Conservation (phyloP, 345 rosid genomes). For the Capsella bursapastoris region DNA sequence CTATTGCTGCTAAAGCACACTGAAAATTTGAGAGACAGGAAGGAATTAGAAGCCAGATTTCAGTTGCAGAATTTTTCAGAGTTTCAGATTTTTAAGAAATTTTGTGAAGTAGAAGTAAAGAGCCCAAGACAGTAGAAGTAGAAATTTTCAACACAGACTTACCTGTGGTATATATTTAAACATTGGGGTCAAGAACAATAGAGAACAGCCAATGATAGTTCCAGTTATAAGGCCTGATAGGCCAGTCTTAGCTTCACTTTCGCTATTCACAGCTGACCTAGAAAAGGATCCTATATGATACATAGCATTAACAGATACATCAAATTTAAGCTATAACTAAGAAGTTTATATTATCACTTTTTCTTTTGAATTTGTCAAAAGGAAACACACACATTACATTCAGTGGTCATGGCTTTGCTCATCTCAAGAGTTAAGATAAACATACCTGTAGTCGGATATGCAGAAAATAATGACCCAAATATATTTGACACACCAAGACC, state of each 20-base stretch:
- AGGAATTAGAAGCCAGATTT: conserved; percentile 20
- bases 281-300: conserved; percentile 86
- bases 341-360: background rate
- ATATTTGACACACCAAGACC: conserved; percentile 95
- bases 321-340: conserved; percentile 7
- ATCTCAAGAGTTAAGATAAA: conserved; percentile 28
- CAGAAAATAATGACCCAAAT: conserved; percentile 80
- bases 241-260: conserved; percentile 95
- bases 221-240: conserved; percentile 85
- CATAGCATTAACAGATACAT: conserved; percentile 12
- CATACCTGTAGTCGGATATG: conserved; percentile 93
- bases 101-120: background rate
- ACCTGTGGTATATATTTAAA: conserved; percentile 96
- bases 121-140: conserved; percentile 41
- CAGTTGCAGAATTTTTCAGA: background rate
- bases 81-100: background rate
- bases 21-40: conserved; percentile 45
- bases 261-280: conserved; percentile 97
- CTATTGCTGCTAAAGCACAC: conserved; percentile 98
- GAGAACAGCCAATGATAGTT: conserved; percentile 80
- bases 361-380: background rate
- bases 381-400: background rate
- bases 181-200: conserved; percentile 81
- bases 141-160: conserved; percentile 25
- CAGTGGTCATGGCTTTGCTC: conserved; percentile 13